Base-by-base conservation (phyloP, 179 eudicot species). In the Corrigiola litoralis region DNA sequence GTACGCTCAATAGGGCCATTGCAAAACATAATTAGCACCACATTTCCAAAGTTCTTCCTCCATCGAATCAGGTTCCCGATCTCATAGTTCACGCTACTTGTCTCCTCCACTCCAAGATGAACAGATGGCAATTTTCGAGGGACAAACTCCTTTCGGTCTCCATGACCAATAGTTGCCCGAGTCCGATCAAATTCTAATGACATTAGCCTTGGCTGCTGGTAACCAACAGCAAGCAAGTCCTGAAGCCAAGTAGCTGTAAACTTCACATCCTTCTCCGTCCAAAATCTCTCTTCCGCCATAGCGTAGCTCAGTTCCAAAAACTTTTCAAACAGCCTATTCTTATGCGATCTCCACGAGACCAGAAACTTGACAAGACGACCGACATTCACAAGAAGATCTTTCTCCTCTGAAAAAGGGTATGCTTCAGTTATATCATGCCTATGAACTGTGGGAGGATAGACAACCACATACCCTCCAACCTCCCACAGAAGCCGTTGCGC, bases 401-500 rank as follows among this genome's bases (percentile, higher is more conserved):
- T 92, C 68, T 92, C 98, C 71, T 92, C 96, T 0, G 96, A 79
- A 63, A 92, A 92, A 28, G 96, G 98, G 79, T 92, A 92, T 2
- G 83, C 70, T 68, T 81, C 91, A 27, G 82, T 72, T 58, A 72
- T 76, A 76, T 92, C 98, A 45, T 79, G 36, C 34, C 96, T 80
- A 75, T 92, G 91, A 48, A 86, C 84, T 0, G 98, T 92, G 0
- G 98, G 96, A 71, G 98, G 98, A 78, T 92, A 92, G 44, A 92
- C 87, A 17, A 78, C 96, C 41, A 92, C 87, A 68, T 83, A 79
- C 6, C 98, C 98, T 34, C 96, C 98, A 38, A 92, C 64, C 76
- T 92, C 98, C 98, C 98, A 92, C 66, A 92, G 74, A 58, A 92
- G 77, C 78, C 98, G 80, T 68, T 92, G 98, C 24, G 87, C 86